Evolutionary conservation across 2,329 filamentous ascomycete species (phyloP), one percentile per base, ranked within the genome.

Genomic region (Incumbomyces delicatus): DNA sequence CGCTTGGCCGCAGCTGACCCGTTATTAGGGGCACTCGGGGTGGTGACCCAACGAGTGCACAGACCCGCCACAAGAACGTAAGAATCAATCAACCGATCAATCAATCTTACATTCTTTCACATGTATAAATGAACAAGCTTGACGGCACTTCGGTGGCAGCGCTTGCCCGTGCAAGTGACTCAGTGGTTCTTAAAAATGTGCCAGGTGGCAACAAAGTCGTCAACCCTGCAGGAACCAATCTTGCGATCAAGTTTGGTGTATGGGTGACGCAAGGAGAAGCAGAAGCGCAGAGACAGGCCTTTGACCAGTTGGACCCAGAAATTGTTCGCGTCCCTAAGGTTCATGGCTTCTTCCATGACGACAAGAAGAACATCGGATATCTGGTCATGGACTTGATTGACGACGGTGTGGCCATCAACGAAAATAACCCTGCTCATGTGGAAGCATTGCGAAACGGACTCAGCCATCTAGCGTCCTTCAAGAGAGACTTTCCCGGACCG

Each of bases 241-340:
- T 50, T 13, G 48, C 44, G 2, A 40, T 50, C 14, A 50, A 47
- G 32, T 50, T 50, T 27, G 48, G 48, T 33, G 30, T 27, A 17
- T 34, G 40, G 8, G 48, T 50, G 16, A 50, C 44, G 17, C 44
- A 38, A 18, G 37, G 46, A 33, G 48, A 50, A 31, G 48, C 44
- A 35, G 41, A 40, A 29, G 43, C 48, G 6, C 44, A 47, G 41
- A 32, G 22, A 11, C 14, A 42, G 27, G 44, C 48, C n/a, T 42
- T 37, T 27, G 16, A 50, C 13, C 7, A 20, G 8, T 36, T 45
- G 16, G 18, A 34, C 20, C 11, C 10, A 2, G 41, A 33, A n/a
- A 22, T 45, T 39, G 29, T 45, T 8, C 40, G 41, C 22, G 37
- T 39, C 22, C 46, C 41, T 20, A 20, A 30, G 22, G 41, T 20